Evolutionary conservation across 2,329 filamentous ascomycete species (phyloP), one percentile per base, ranked within the genome.

Genomic region (Sphaerulina populicola): DNA sequence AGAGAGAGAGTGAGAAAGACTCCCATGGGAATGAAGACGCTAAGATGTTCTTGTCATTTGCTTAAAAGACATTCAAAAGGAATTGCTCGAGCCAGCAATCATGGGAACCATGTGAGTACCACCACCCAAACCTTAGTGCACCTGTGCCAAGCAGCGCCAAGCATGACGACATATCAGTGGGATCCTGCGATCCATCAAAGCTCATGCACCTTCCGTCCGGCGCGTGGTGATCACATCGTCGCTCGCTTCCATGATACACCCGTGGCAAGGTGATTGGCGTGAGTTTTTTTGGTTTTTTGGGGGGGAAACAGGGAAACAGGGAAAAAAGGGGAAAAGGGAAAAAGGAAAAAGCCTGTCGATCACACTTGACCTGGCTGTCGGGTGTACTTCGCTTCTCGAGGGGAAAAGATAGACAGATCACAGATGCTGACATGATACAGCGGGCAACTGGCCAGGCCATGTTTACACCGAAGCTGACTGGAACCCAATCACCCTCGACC

Each of bases 401-500:
- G n/a, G n/a, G n/a, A n/a, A n/a, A n/a, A n/a, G n/a, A n/a, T n/a
- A n/a, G n/a, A n/a, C n/a, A n/a, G n/a, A n/a, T n/a, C n/a, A n/a
- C n/a, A n/a, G n/a, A n/a, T n/a, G n/a, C n/a, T n/a, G n/a, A n/a
- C n/a, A n/a, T n/a, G n/a, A n/a, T n/a, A 44, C 42, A 44, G 42
- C 42, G 35, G 42, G 42, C 10, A 44, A 44, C 15, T 41, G 37
- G 36, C 46, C 46, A n/a, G 46, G 46, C 4, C 31, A 44, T 23
- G 36, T 31, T 3, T 46, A 45, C 35, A 37, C 40, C 12, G 48
- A 51, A 35, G 35, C 31, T 8, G 33, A 45, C 23, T 51, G 48
- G 48, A 51, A 51, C 15, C 48, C 48, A n/a, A 39, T 45, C 23
- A 51, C 41, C 7, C n/a, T 27, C 14, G 49, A 47, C n/a, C 31